phyloP scores from a whole-genome alignment of 768 basidiomycete species.

The Infundibulicybe gibba region DNA sequence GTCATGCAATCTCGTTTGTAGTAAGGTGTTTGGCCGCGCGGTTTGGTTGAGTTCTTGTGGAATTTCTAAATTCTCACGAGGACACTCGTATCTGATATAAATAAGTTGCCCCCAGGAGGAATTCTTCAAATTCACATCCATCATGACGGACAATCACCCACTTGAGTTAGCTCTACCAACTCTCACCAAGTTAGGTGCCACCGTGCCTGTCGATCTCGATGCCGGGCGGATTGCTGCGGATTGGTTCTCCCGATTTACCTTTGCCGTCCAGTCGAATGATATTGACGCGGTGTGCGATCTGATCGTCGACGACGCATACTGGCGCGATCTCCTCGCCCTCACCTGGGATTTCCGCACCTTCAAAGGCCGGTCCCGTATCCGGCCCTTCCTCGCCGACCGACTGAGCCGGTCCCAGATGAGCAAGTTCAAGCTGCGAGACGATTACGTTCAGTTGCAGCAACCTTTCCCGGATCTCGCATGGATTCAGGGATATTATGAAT shows the following conservation, averaged over 20 bases:
- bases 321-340: conserved; percentile 50
- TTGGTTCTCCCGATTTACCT: conserved; percentile 23
- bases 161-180: conserved; percentile 23
- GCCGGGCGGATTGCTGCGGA: conserved; percentile 19
- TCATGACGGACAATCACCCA: neutral
- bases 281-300: conserved; percentile 11
- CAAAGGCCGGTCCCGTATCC: conserved; percentile 30
- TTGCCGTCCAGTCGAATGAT: conserved; percentile 7
- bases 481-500: conserved; percentile 43
- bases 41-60: too few species aligned
- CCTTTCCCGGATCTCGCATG: conserved; percentile 40
- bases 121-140: too few species aligned
- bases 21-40: too few species aligned
- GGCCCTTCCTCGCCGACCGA: conserved; percentile 32
- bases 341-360: conserved; percentile 56
- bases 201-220: conserved; percentile 16
- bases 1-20: too few species aligned
- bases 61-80: too few species aligned
- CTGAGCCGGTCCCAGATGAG: conserved; percentile 20
- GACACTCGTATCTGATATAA: too few species aligned
- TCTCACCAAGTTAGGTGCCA: conserved; percentile 18
- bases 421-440: conserved; percentile 26
- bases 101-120: too few species aligned
- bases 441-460: conserved; percentile 22
- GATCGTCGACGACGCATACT: conserved; percentile 27